A percentile compares a stretch with the other conserved stretches of the same genome.
These are phyloP conservation scores for Mortierella sp. DNA, from an alignment of 371 early-diverging fungal genomes.

Conservation along the genomic window DNA sequence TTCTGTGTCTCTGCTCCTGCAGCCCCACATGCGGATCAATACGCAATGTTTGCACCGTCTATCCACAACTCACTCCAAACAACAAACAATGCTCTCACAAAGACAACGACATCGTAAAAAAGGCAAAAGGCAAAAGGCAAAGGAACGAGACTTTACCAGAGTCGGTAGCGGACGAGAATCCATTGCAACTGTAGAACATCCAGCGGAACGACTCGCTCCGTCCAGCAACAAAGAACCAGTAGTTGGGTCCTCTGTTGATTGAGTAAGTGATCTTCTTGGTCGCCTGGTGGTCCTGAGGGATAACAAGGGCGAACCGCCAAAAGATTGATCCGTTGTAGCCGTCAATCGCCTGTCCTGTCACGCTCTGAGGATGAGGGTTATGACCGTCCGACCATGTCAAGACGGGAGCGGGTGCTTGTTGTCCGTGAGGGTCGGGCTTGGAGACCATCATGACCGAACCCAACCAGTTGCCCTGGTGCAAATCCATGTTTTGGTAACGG, in stretches of 20 bases:
- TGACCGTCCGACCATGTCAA: slow-evolving; percentile 62
- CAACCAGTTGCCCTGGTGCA: slow-evolving; percentile 60
- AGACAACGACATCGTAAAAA: neutral
- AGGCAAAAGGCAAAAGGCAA: neutral
- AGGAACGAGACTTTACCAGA: slow-evolving; percentile 24
- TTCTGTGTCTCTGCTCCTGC: neutral
- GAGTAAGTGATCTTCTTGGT: slow-evolving; percentile 59
- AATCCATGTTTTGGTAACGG: slow-evolving; percentile 60
- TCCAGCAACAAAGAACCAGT: slow-evolving; percentile 64
- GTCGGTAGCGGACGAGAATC: slow-evolving; percentile 43
- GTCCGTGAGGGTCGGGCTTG: slow-evolving; percentile 43
- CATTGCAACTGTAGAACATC: slow-evolving; percentile 57
- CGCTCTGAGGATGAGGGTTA: slow-evolving; percentile 36
- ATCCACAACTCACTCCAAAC: neutral
- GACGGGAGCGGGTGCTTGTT: slow-evolving; percentile 52
- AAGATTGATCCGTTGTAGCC: slow-evolving; percentile 62
- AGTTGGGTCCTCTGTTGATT: slow-evolving; percentile 59
- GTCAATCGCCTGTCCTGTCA: slow-evolving; percentile 61
- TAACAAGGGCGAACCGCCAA: slow-evolving; percentile 64
- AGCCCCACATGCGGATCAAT: neutral
- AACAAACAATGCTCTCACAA: neutral
- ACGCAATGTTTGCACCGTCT: neutral
- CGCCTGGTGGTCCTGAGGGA: slow-evolving; percentile 58
- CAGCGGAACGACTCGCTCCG: slow-evolving; percentile 67
- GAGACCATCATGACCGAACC: slow-evolving; percentile 65